Percentiles rank a stretch among this genome's conserved stretches.
phyloP scores from a whole-genome alignment of 345 rosid species.

The Acer campestre region DNA sequence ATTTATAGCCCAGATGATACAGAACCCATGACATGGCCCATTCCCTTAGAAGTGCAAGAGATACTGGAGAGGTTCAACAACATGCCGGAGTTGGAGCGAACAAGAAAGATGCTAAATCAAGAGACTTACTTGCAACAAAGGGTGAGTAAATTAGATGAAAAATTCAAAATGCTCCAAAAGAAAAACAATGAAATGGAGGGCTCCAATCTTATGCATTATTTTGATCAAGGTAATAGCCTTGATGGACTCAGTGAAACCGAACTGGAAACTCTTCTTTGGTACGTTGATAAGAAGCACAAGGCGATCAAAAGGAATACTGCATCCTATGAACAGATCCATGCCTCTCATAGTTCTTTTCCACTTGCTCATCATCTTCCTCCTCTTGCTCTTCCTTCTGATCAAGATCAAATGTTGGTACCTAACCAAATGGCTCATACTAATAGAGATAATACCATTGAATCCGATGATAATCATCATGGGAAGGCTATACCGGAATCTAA shows the following conservation, averaged over 20 bases:
- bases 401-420: background rate
- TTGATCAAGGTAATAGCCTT: constrained; percentile 3
- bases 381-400: background rate
- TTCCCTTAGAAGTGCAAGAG: no score
- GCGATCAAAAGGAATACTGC: constrained; percentile 20
- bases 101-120: constrained; percentile 37
- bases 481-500: background rate
- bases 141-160: constrained; percentile 28
- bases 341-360: background rate
- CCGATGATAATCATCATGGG: background rate
- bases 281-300: constrained; percentile 27
- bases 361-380: background rate
- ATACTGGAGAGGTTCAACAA: no score
- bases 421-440: background rate
- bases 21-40: no score
- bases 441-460: background rate
- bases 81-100: constrained; percentile 24
- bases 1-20: no score
- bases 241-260: constrained; percentile 14
- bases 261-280: constrained; percentile 23
- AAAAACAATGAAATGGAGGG: constrained; percentile 25
- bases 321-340: background rate
- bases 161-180: constrained; percentile 11
- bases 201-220: constrained; percentile 24
- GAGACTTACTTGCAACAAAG: constrained; percentile 35